Percentiles rank a stretch among this genome's conserved stretches.
Evolutionary conservation across 345 rosid genomes (phyloP).

Genomic region (Melaleuca alternifolia): DNA sequence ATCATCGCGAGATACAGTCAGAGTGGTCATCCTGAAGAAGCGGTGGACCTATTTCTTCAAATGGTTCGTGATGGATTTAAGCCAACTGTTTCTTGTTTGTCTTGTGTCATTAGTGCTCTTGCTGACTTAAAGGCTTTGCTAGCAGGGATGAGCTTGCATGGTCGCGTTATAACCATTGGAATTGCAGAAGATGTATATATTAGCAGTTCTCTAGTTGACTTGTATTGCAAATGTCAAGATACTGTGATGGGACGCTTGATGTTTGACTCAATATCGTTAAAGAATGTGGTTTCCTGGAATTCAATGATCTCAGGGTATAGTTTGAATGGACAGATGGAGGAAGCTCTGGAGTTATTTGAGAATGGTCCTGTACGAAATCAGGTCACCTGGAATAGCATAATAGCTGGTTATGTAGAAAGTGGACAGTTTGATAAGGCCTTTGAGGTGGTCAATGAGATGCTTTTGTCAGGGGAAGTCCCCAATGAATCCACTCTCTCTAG

Average conservation of each 20-base stretch:
- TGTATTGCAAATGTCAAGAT: conserved; percentile 42
- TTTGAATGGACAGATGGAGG: conserved; percentile 32
- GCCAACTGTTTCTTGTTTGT: conserved; percentile 31
- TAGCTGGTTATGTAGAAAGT: conserved; percentile 35
- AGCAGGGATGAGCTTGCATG: conserved; percentile 39
- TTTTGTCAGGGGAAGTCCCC: conserved; percentile 27
- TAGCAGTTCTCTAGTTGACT: conserved; percentile 32
- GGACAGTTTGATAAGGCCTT: conserved; percentile 27
- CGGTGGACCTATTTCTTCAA: conserved; percentile 24
- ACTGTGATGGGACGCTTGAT: conserved; percentile 24
- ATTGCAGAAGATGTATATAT: conserved; percentile 20
- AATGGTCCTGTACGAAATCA: conserved; percentile 21
- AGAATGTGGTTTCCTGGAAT: conserved; percentile 41
- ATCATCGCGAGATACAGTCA: conserved; percentile 56
- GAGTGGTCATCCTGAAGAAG: conserved; percentile 34
- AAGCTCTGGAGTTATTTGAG: conserved; percentile 34
- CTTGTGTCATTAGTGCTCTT: conserved; percentile 30
- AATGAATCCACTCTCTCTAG: conserved; percentile 37
- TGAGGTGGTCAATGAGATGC: conserved; percentile 34
- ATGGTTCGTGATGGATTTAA: conserved; percentile 26
- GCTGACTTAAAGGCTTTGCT: conserved; percentile 22
- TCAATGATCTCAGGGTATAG: conserved; percentile 45
- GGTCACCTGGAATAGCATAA: conserved; percentile 37
- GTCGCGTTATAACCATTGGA: conserved; percentile 26
- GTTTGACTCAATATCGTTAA: conserved; percentile 21